Percentiles rank a stretch among this genome's conserved stretches.
Conservation (phyloP, 306 rosid species). For the Abrus precatorius region DNA sequence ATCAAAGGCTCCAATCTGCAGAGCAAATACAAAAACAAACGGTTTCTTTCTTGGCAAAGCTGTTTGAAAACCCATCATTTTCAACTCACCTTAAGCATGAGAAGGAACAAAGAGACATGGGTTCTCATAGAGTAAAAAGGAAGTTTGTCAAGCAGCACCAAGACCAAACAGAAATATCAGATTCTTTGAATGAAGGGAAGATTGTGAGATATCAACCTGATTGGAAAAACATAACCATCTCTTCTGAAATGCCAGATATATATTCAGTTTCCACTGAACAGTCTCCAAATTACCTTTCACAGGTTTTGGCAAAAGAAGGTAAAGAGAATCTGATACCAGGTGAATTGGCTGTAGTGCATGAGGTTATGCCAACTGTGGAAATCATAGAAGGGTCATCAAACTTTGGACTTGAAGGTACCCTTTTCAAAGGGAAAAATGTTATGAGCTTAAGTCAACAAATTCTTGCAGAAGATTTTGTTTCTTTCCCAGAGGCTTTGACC, state of each 20-base stretch:
- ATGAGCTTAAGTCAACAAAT: slow-evolving; percentile 56
- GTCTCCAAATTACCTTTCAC: slow-evolving; percentile 55
- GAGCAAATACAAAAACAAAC: slow-evolving; percentile 88
- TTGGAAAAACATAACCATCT: slow-evolving; percentile 48
- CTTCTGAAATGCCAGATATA: slow-evolving; percentile 54
- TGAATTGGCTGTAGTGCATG: slow-evolving; percentile 57
- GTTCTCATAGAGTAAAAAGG: slow-evolving; percentile 62
- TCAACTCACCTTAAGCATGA: slow-evolving; percentile 59
- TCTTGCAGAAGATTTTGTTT: slow-evolving; percentile 51
- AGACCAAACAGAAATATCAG: slow-evolving; percentile 53
- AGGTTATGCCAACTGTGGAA: slow-evolving; percentile 40
- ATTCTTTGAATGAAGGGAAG: slow-evolving; percentile 58
- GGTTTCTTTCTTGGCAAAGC: slow-evolving; percentile 86
- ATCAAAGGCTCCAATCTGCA: slow-evolving; percentile 72
- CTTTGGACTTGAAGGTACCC: slow-evolving; percentile 52
- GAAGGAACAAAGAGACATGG: slow-evolving; percentile 60
- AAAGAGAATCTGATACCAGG: slow-evolving; percentile 48
- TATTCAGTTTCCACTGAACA: slow-evolving; percentile 60
- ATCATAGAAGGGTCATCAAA: slow-evolving; percentile 60
- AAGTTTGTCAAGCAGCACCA: slow-evolving; percentile 73
- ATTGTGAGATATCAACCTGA: slow-evolving; percentile 62
- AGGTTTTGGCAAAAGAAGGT: slow-evolving; percentile 55
- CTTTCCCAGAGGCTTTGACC: slow-evolving; percentile 60
- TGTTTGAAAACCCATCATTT: slow-evolving; percentile 75
- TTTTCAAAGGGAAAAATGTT: slow-evolving; percentile 64